phyloP scores from a whole-genome alignment of 352 stramenopile genomes.

The Phytophthora rubi region DNA sequence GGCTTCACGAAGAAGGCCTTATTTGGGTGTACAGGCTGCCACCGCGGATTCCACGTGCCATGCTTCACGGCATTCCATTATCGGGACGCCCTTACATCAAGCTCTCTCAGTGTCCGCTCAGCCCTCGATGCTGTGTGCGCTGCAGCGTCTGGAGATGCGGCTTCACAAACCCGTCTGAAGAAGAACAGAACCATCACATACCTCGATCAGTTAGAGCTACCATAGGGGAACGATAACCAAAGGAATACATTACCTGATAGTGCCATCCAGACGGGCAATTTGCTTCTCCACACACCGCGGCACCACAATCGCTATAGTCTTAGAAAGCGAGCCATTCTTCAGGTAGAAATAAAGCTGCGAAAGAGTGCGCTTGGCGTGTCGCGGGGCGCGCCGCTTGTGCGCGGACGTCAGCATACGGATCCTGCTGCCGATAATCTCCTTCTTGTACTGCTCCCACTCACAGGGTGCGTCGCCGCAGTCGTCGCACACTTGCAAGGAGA shows the following conservation, averaged over 20 bases:
- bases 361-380: not conserved
- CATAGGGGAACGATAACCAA: not conserved
- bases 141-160: too few relatives aligned
- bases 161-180: too few relatives aligned
- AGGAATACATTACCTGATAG: not conserved
- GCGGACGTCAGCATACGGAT: not conserved
- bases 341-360: slow-evolving; percentile 4
- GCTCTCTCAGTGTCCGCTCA: too few relatives aligned
- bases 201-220: not conserved
- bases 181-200: too few relatives aligned
- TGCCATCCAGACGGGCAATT: slow-evolving; percentile 1
- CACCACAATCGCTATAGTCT: not conserved
- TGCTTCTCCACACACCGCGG: slow-evolving; percentile 8
- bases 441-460: slow-evolving; percentile 2
- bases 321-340: slow-evolving; percentile 1
- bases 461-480: slow-evolving; percentile 8
- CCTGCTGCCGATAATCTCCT: slow-evolving; percentile 5
- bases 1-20: too few relatives aligned
- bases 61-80: too few relatives aligned
- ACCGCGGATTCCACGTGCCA: too few relatives aligned
- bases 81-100: too few relatives aligned
- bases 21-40: too few relatives aligned
- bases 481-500: not conserved
- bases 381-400: not conserved
- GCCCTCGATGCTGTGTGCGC: too few relatives aligned